A percentile compares a stretch with the other conserved stretches of the same genome.
Evolutionary conservation across 108 stramenopile genomes (phyloP).

Genomic region (Cylindrotheca fusiformis): DNA sequence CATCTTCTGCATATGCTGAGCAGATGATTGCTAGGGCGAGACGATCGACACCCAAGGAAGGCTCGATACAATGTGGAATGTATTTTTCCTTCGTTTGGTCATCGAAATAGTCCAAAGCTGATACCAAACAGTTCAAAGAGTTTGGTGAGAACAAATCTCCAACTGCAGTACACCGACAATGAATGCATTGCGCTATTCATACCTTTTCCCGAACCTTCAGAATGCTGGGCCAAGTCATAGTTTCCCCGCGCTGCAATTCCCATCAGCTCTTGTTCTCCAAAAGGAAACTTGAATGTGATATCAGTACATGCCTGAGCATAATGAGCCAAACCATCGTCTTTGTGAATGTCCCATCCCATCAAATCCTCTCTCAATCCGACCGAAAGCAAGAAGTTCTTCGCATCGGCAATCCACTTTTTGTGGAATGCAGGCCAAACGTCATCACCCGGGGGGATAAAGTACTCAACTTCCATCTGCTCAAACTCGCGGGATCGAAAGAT

Average conservation of each 20-base stretch:
- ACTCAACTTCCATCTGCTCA: conserved; percentile 98
- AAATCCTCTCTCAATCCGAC: conserved; percentile 84
- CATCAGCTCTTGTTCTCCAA: conserved; percentile 95
- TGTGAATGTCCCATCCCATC: conserved; percentile 91
- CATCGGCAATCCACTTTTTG: conserved; percentile 83
- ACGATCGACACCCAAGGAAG: conserved; percentile 93
- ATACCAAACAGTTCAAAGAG: conserved; percentile 1
- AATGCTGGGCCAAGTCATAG: conserved; percentile 93
- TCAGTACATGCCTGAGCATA: conserved; percentile 97
- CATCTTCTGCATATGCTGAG: conserved; percentile 93
- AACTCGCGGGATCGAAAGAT: conserved; percentile 98
- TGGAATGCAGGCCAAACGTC: conserved; percentile 83
- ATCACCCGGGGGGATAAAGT: conserved; percentile 88
- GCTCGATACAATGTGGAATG: conserved; percentile 97
- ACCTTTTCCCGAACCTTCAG: conserved; percentile 85
- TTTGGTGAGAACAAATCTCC: background rate
- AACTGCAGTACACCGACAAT: background rate
- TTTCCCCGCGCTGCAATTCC: conserved; percentile 97
- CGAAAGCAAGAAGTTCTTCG: conserved; percentile 62
- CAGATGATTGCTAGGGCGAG: conserved; percentile 89
- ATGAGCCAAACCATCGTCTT: conserved; percentile 91
- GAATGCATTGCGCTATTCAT: conserved; percentile 13
- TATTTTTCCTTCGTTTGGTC: conserved; percentile 89
- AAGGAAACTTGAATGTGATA: conserved; percentile 94
- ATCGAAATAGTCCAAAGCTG: conserved; percentile 91